Percentiles rank a stretch among this genome's conserved stretches.
phyloP scores from a whole-genome alignment of 2,329 filamentous ascomycete genomes.

The Scytalidium sp. region DNA sequence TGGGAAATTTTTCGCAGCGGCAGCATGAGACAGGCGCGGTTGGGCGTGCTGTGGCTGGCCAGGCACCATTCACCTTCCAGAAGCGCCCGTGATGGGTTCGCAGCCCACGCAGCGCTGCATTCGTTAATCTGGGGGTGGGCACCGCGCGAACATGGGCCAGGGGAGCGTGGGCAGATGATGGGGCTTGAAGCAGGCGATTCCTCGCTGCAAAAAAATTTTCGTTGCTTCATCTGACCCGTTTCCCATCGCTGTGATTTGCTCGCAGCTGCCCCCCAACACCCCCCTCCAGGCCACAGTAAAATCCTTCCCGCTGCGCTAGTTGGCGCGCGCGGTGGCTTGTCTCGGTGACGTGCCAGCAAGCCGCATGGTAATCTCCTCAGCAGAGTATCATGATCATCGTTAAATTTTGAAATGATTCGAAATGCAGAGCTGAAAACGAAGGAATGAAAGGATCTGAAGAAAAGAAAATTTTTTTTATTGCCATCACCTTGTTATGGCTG shows the following conservation, averaged over 20 bases:
- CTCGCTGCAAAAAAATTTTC: conserved; percentile 7
- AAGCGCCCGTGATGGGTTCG: neutral
- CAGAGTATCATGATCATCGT: too few species aligned
- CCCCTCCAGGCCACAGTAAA: neutral
- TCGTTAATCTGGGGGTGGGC: neutral
- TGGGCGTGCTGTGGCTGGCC: neutral
- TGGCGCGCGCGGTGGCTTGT: too few species aligned
- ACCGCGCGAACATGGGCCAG: neutral
- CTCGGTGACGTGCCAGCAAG: too few species aligned
- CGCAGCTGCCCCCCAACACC: neutral
- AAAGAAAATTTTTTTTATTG: too few species aligned
- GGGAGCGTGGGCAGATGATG: neutral
- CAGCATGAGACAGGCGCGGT: too few species aligned
- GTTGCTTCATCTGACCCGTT: conserved; percentile 16
- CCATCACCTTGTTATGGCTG: too few species aligned
- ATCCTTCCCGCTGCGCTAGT: too few species aligned
- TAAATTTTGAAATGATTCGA: too few species aligned
- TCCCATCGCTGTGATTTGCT: conserved; percentile 13
- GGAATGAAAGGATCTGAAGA: too few species aligned
- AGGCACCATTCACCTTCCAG: neutral
- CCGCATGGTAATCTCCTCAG: too few species aligned
- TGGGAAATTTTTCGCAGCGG: too few species aligned
- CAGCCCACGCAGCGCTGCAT: neutral
- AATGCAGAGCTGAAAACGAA: too few species aligned
- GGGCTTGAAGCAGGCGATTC: neutral